Evolutionary conservation across 306 rosid species (phyloP), one percentile per base, ranked within the genome.

Genomic region (Malus sylvestris): DNA sequence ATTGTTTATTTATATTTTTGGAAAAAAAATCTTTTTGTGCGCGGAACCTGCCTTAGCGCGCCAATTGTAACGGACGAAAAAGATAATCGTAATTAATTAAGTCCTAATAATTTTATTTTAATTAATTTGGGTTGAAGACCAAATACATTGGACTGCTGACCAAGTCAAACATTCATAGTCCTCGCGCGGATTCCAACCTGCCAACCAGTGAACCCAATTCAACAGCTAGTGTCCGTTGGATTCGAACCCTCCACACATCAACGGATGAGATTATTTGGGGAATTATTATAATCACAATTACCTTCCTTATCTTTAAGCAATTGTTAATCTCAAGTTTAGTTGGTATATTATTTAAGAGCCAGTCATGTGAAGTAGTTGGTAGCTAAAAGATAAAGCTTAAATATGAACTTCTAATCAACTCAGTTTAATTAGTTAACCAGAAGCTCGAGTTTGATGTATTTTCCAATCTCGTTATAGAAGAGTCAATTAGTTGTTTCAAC

Each of bases 181-280:
- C 45, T 27, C 18, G 4, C 38, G 6, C 5, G 30, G 55, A 67
- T 77, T 72, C 32, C 16, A 69, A 35, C 72, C 30, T 29, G 55
- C 70, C 78, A 75, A 57, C 81, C 33, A 76, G 75, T 82, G 84
- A 87, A 80, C 87, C 74, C 78, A 16, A 85, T 87, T 61, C 86
- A 81, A 72, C 87, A 30, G 80, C 70, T 44, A 45, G 33, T 58
- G 78, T 75, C 72, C 55, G 12, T 42, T 27, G 49, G 72, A 80
- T 70, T 79, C 15, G n/a, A 55, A 8, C 78, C 67, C 33, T 49
- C 73, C 67, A 58, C 20, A 45, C 9, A 64, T 60, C 78, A n/a
- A 82, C 30, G 83, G 81, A 30, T 53, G 4, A 60, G 74, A 75
- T 76, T 25, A 44, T 6, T 38, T 49, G 64, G 77, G 27, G 80